These are phyloP conservation scores for Diaporthe nobilis DNA, from an alignment of 2,329 filamentous ascomycete genomes.

Conservation along the genomic window DNA sequence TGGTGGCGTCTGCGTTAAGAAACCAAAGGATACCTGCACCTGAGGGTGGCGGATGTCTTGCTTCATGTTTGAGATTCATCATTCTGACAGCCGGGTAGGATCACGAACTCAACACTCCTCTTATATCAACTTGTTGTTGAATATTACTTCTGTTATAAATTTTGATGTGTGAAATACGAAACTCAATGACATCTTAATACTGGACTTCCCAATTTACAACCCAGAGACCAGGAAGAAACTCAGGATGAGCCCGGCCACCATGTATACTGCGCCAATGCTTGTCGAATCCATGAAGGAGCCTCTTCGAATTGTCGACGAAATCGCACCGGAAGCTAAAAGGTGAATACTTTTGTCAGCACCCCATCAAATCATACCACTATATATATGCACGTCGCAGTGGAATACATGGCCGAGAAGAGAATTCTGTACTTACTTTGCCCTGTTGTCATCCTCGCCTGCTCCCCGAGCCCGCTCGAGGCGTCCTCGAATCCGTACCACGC, in stretches of 20 bases:
- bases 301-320: neutral
- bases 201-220: neutral
- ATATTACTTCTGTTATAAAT: neutral
- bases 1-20: constrained; percentile 55
- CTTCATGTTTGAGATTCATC: neutral
- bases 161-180: too few species aligned
- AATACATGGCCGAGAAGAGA: too few species aligned
- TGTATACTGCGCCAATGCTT: neutral
- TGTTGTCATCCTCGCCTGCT: neutral
- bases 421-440: constrained; percentile 3
- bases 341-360: neutral
- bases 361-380: neutral
- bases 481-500: constrained; percentile 26
- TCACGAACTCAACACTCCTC: neutral
- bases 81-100: neutral
- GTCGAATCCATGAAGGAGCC: neutral
- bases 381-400: neutral
- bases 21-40: neutral
- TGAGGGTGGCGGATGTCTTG: neutral
- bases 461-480: neutral
- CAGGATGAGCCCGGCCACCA: neutral
- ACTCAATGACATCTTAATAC: too few species aligned
- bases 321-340: neutral
- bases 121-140: neutral
- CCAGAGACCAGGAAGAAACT: neutral